Conservation (phyloP, 164 flowering plant species). For the Stephania cephalantha region DNA sequence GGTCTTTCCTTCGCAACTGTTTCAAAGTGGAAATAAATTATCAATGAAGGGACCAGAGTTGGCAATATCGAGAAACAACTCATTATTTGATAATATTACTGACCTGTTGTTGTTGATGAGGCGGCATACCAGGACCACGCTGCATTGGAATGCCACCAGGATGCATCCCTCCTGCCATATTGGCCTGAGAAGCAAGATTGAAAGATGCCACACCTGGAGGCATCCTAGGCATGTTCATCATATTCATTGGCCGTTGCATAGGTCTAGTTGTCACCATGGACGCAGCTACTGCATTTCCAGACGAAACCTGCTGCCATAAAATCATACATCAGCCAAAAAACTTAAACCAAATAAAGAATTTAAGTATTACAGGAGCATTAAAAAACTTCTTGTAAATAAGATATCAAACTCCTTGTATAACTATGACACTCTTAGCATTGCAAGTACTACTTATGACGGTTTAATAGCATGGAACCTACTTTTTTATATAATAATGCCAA, state of each 20-base stretch:
- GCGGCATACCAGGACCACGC: slow-evolving; percentile 45
- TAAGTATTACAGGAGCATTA: neutral
- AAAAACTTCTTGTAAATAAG: neutral
- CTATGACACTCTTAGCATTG: neutral
- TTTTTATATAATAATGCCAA: too few species aligned
- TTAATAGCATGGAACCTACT: too few species aligned
- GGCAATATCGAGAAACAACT: neutral
- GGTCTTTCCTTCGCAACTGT: slow-evolving; percentile 84
- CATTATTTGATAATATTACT: neutral
- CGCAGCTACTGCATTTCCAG: slow-evolving; percentile 61
- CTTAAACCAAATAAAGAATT: neutral
- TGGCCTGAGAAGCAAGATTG: slow-evolving; percentile 78
- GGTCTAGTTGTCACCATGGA: slow-evolving; percentile 53
- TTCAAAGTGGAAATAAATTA: slow-evolving; percentile 3
- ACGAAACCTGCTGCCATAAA: slow-evolving; percentile 36
- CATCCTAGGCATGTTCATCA: slow-evolving; percentile 78
- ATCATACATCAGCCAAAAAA: neutral
- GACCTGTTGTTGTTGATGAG: slow-evolving; percentile 83
- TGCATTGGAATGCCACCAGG: slow-evolving; percentile 79
- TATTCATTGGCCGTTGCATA: slow-evolving; percentile 57
- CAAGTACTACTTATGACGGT: too few species aligned
- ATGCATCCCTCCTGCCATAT: slow-evolving; percentile 72
- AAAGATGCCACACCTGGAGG: slow-evolving; percentile 67
- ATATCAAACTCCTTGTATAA: neutral
- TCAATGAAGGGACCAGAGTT: slow-evolving; percentile 1